phyloP scores from a whole-genome alignment of 345 rosid species.

The Nephelium lappaceum region DNA sequence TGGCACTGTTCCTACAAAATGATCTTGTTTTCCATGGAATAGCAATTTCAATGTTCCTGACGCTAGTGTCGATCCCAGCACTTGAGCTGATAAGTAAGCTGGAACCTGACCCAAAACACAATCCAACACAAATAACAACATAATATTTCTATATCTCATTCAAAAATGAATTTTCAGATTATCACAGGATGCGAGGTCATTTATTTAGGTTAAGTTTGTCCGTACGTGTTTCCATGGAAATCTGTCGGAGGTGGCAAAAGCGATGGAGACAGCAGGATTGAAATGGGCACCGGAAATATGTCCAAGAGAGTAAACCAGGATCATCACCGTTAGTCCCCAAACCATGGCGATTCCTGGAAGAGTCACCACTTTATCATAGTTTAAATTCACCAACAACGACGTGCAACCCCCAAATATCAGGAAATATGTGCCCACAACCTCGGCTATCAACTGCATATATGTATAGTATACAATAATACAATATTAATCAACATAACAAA shows the following conservation, averaged over 20 bases:
- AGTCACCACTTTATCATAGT: conserved; percentile 63
- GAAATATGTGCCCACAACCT: conserved; percentile 70
- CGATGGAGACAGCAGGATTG: conserved; percentile 91
- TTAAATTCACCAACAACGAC: conserved; percentile 62
- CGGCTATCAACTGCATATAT: conserved; percentile 62
- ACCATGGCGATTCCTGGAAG: conserved; percentile 70
- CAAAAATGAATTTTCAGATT: no score
- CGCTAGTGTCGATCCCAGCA: conserved; percentile 70
- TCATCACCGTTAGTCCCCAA: conserved; percentile 88
- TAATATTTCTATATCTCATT: conserved; percentile 27
- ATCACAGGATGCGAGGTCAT: no score
- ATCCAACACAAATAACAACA: conserved; percentile 19
- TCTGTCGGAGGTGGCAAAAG: conserved; percentile 78
- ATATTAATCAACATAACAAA: no score
- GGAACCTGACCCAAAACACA: conserved; percentile 51
- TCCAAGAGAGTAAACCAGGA: conserved; percentile 76
- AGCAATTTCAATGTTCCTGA: conserved; percentile 69
- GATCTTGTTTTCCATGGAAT: conserved; percentile 62
- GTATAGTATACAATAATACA: background rate
- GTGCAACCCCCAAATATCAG: conserved; percentile 85
- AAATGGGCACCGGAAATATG: conserved; percentile 80
- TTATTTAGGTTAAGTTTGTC: no score
- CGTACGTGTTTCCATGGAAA: conserved; percentile 80
- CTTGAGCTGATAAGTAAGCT: conserved; percentile 63
- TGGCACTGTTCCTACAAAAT: conserved; percentile 75